phyloP scores from a whole-genome alignment of 2,329 filamentous ascomycete genomes.

The Colletotrichum sp. region DNA sequence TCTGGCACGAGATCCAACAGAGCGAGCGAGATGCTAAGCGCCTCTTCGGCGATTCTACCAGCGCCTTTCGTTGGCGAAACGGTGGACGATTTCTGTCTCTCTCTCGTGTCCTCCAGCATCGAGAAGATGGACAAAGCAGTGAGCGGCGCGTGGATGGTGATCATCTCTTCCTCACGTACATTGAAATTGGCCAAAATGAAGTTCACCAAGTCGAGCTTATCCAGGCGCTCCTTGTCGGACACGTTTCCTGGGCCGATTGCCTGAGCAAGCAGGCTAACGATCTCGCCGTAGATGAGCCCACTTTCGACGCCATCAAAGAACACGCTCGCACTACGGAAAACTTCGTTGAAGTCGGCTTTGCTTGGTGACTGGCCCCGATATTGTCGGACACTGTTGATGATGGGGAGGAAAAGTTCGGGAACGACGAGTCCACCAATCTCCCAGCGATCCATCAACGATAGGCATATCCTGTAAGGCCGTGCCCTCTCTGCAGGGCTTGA shows the following conservation, averaged over 20 bases:
- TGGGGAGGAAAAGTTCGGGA: constrained; percentile 85
- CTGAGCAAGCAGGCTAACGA: constrained; percentile 71
- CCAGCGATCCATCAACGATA: constrained; percentile 98
- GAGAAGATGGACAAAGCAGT: constrained; percentile 68
- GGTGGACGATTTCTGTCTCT: constrained; percentile 28
- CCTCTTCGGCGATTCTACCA: constrained; percentile 34
- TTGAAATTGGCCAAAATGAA: constrained; percentile 93
- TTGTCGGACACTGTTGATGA: constrained; percentile 78
- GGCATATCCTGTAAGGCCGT: constrained; percentile 86
- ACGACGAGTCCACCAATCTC: constrained; percentile 93
- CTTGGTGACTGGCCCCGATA: constrained; percentile 71
- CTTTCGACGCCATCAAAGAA: constrained; percentile 99
- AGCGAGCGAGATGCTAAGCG: constrained; percentile 56
- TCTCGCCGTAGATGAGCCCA: constrained; percentile 86
- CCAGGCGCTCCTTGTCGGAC: constrained; percentile 54
- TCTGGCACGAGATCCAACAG: constrained; percentile 70
- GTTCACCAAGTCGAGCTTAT: constrained; percentile 73
- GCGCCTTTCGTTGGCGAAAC: constrained; percentile 29
- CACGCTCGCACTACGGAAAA: constrained; percentile 88
- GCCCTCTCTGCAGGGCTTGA: constrained; percentile 71
- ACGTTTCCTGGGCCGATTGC: constrained; percentile 55
- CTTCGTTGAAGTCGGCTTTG: constrained; percentile 81
- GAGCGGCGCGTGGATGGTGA: constrained; percentile 82
- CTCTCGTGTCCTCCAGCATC: constrained; percentile 63
- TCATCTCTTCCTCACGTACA: constrained; percentile 94